These are phyloP conservation scores for Zygosaccharomyces bailii DNA, from an alignment of 805 yeast genomes.

Conservation along the genomic window DNA sequence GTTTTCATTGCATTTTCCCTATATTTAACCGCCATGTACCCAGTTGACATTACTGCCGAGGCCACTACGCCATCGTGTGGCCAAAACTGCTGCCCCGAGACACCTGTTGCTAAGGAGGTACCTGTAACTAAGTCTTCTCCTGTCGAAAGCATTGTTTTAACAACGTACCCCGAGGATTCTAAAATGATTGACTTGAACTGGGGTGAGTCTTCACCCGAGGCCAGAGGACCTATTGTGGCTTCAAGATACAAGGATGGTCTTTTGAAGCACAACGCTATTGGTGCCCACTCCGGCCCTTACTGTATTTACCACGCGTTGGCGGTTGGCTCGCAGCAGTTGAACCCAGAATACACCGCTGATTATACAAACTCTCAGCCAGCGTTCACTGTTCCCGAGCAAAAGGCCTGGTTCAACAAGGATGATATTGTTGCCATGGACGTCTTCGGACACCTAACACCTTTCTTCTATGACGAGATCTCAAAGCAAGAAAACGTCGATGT, in stretches of 20 bases:
- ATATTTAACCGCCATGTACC: conserved; percentile 12
- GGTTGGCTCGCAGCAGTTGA: conserved; percentile 56
- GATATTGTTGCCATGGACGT: conserved; percentile 67
- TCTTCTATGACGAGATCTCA: conserved; percentile 47
- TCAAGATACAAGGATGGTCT: conserved; percentile 49
- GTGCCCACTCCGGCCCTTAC: conserved; percentile 64
- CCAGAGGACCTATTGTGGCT: conserved; percentile 57
- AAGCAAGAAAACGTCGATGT: conserved; percentile 50
- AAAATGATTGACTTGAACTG: conserved; percentile 50
- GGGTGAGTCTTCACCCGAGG: conserved; percentile 48
- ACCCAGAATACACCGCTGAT: conserved; percentile 51
- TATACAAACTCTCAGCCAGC: conserved; percentile 65
- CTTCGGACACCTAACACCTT: conserved; percentile 63
- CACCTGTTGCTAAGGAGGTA: conserved; percentile 6
- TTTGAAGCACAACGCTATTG: conserved; percentile 56
- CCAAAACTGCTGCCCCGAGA: neutral
- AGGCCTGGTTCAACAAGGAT: conserved; percentile 52
- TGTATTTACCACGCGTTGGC: conserved; percentile 64
- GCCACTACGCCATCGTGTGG: conserved; percentile 10
- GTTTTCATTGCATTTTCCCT: neutral
- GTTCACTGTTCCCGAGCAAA: conserved; percentile 49
- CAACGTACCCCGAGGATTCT: conserved; percentile 53
- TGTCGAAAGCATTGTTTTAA: conserved; percentile 39
- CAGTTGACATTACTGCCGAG: conserved; percentile 16
- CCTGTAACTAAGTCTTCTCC: conserved; percentile 12